Evolutionary conservation across 768 basidiomycete species (phyloP).

Genomic region (Mycena alexandri): DNA sequence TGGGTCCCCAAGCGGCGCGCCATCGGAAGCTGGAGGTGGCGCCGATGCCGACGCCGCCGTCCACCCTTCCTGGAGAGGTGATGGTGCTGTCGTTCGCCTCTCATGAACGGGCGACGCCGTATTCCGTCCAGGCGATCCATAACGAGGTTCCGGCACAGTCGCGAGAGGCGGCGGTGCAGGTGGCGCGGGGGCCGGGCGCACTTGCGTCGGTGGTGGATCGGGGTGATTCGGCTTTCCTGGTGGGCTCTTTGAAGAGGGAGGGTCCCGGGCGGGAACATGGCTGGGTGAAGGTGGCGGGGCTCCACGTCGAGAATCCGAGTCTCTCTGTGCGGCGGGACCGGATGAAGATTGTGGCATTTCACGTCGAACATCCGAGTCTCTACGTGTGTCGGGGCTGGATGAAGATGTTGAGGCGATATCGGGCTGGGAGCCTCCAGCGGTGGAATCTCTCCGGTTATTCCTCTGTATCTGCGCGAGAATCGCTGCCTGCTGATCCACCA

Average conservation of each 20-base stretch:
- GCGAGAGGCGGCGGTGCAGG: neutral
- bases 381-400: neutral
- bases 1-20: neutral
- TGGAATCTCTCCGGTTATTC: conserved; percentile 23
- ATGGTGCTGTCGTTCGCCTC: too few species aligned
- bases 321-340: neutral
- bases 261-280: neutral
- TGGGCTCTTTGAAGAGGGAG: neutral
- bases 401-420: neutral
- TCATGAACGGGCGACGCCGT: neutral
- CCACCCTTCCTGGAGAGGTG: neutral
- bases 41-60: neutral
- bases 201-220: conserved; percentile 6
- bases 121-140: conserved; percentile 20
- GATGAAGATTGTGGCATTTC: neutral
- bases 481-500: conserved; percentile 24
- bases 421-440: neutral
- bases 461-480: conserved; percentile 27
- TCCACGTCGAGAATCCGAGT: neutral
- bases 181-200: neutral
- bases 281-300: conserved; percentile 6
- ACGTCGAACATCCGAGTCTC: neutral
- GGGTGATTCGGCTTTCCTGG: neutral
- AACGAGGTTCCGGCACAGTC: neutral
- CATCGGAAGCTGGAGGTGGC: neutral